Conservation (phyloP, 352 stramenopile genomes). For the Globisporangium sylvaticum region DNA sequence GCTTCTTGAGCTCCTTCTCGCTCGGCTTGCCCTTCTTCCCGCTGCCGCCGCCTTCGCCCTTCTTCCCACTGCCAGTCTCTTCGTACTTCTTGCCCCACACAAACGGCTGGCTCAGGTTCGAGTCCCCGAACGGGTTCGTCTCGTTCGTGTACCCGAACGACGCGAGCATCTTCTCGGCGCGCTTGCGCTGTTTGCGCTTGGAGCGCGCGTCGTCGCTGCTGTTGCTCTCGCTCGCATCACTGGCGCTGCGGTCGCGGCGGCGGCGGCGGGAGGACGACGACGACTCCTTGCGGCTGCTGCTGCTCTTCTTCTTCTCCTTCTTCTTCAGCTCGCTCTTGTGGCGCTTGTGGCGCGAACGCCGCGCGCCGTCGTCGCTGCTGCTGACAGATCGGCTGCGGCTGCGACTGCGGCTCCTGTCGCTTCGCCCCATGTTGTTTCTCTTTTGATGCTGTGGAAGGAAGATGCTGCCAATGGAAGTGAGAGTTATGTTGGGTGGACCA, state of each 20-base stretch:
- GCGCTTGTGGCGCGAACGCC: slow-evolving; percentile 3
- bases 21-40: slow-evolving; percentile 19
- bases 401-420: slow-evolving; percentile 10
- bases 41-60: not conserved
- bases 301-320: not conserved
- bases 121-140: slow-evolving; percentile 98
- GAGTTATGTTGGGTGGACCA: too few species aligned
- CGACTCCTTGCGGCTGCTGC: not conserved
- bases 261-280: not conserved
- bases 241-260: slow-evolving; percentile 1
- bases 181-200: slow-evolving; percentile 60
- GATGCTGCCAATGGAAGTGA: not conserved
- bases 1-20: slow-evolving; percentile 55
- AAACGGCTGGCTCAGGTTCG: slow-evolving; percentile 96
- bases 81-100: slow-evolving; percentile 97
- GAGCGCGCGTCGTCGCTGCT: slow-evolving; percentile 31
- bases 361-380: slow-evolving; percentile 1
- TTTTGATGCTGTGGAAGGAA: not conserved
- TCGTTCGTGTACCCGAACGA: slow-evolving; percentile 97
- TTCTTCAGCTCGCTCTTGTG: not conserved
- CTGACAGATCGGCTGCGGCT: slow-evolving; percentile 4
- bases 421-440: slow-evolving; percentile 7
- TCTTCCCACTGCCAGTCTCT: slow-evolving; percentile 16
- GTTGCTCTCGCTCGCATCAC: slow-evolving; percentile 2
- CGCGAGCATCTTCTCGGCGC: slow-evolving; percentile 70